Base-by-base conservation (phyloP, 164 flowering plant species). In the Akebia trifoliata region DNA sequence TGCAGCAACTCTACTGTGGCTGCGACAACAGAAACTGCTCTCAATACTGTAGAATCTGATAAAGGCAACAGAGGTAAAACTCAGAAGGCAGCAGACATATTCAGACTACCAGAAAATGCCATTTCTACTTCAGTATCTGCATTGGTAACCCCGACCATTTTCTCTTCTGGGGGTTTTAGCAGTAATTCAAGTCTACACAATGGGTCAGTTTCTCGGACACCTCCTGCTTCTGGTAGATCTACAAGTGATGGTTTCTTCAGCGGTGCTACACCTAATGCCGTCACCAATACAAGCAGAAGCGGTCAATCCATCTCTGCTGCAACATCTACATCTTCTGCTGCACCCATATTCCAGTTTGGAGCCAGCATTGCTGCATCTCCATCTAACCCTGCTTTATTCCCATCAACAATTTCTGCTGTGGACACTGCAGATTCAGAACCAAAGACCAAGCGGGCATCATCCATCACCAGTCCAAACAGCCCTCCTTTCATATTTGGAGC, bases 341-440 rank as follows among this genome's bases (percentile, higher is more conserved):
- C 67, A 40, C 60, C 79, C 29, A 1, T 59, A 46, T 75, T 78
- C 57, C 70, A 67, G 14, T 74, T 77, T 76, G 85, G 72, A 1
- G 52, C 59, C 5, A 43, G 49, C 48, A 37, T 29, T 15, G 40
- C 63, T 11, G 14, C 72, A 15, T 48, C 81, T 48, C 22, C 69
- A 30, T 48, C 75, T 24, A 43, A 32, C 58, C 34, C 79, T 24
- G 67, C 40, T 46, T 46, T 77, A 50, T 43, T 72, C 29, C 52
- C 59, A 30, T 46, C 77, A 25, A 36, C 63, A 17, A 42, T 69
- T 26, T 59, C 69, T 29, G 69, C 44, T 14, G 11, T 45, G 43
- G 71, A 60, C 29, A 46, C 72, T n/a, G 52, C 60, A 25, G 65
- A 56, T 64, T 14, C 48, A 21, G 80, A 54, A 37, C 48, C 57